phyloP scores from a whole-genome alignment of 2,329 filamentous ascomycete species.

The Fusarium falciforme region DNA sequence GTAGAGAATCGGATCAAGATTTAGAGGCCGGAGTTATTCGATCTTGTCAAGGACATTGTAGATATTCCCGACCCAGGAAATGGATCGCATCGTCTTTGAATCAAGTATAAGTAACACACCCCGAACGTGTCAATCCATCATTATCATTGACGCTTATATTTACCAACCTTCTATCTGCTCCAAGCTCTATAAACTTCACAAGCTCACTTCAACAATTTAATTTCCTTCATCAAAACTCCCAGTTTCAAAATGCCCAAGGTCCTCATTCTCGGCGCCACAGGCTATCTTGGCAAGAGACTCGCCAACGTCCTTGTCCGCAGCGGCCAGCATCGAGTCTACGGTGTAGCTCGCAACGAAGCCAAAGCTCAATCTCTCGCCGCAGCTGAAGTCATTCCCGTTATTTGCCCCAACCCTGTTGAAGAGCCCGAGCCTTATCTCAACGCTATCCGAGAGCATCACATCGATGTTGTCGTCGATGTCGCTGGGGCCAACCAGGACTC shows the following conservation, averaged over 20 bases:
- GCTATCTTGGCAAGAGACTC: conserved; percentile 3
- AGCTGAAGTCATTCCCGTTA: not conserved
- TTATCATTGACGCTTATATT: not conserved
- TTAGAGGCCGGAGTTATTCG: not conserved
- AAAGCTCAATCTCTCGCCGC: not conserved
- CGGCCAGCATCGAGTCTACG: not conserved
- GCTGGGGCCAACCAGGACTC: not conserved
- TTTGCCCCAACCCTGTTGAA: not conserved
- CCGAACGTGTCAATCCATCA: not conserved
- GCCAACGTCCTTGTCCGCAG: not conserved
- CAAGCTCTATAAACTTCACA: not conserved
- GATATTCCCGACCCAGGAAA: not conserved
- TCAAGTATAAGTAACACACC: not conserved
- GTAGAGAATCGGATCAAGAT: not conserved
- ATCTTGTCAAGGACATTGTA: not conserved
- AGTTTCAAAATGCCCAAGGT: not conserved
- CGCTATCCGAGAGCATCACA: not conserved
- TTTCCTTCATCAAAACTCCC: not conserved
- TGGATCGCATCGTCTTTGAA: not conserved
- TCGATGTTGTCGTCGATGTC: not conserved
- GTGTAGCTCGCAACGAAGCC: not conserved
- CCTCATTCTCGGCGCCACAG: not conserved
- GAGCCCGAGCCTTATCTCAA: not conserved
- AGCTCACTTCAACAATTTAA: not conserved
- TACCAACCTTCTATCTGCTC: not conserved